phyloP scores from a whole-genome alignment of 129 eudicot species.

The Logfia minima region DNA sequence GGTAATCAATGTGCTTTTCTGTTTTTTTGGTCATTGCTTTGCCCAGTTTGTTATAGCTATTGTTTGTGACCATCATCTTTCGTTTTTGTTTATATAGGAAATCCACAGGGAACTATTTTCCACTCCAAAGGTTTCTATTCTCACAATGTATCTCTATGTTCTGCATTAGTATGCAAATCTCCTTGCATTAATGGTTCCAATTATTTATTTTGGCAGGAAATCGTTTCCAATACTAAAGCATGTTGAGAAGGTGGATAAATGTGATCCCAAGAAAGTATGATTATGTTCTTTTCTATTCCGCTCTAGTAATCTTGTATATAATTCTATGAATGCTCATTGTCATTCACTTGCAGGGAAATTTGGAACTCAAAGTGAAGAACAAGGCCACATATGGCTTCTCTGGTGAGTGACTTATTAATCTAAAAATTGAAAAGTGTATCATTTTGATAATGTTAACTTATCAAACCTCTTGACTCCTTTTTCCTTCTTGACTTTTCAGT shows the following conservation, averaged over 20 bases:
- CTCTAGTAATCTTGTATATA: not conserved
- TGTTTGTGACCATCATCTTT: conserved; percentile 4
- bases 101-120: conserved; percentile 38
- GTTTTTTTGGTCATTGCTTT: not conserved
- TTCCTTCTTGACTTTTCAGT: conserved; percentile 40
- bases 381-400: conserved; percentile 45
- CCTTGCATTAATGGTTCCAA: conserved; percentile 9
- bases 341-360: conserved; percentile 41
- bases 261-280: conserved; percentile 47
- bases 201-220: conserved; percentile 47
- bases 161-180: conserved; percentile 23
- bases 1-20: not conserved
- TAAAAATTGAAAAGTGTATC: not conserved
- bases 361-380: conserved; percentile 35
- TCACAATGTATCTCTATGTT: not conserved
- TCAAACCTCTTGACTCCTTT: not conserved
- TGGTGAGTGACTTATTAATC: conserved; percentile 41
- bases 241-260: conserved; percentile 39
- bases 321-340: conserved; percentile 5
- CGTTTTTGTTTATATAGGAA: conserved; percentile 37
- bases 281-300: not conserved
- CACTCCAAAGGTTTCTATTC: conserved; percentile 62
- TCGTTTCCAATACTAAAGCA: conserved; percentile 63
- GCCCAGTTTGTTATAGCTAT: not conserved
- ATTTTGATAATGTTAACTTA: not conserved